Evolutionary conservation across 441 rosid species (phyloP).

Genomic region (Caryocar brasiliense): DNA sequence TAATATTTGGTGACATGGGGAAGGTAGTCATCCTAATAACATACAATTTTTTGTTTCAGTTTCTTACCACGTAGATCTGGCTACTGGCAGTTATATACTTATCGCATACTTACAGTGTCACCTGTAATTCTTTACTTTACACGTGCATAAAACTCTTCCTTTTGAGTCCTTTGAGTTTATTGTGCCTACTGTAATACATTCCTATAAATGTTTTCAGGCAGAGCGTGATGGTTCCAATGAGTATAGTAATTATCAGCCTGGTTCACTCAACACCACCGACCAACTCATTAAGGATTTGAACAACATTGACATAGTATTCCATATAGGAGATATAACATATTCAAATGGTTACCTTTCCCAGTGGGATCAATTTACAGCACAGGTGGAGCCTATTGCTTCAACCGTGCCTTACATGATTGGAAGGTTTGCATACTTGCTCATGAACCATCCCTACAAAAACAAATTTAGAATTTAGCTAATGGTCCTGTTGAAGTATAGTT

Average conservation of each 20-base stretch:
- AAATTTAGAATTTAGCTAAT: constrained; percentile 4
- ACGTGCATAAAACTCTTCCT: too few relatives aligned
- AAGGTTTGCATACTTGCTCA: constrained; percentile 33
- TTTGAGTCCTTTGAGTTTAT: too few relatives aligned
- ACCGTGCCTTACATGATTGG: constrained; percentile 75
- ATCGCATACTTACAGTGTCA: too few relatives aligned
- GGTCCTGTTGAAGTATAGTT: neutral
- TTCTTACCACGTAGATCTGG: too few relatives aligned
- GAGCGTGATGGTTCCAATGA: constrained; percentile 94
- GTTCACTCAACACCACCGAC: constrained; percentile 82
- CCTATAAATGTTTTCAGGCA: constrained; percentile 36
- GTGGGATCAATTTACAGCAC: constrained; percentile 97
- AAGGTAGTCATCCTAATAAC: too few relatives aligned
- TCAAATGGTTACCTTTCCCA: constrained; percentile 87
- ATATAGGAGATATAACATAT: constrained; percentile 77
- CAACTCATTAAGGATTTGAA: constrained; percentile 60
- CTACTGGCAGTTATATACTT: too few relatives aligned
- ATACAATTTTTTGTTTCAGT: too few relatives aligned
- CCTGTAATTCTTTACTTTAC: too few relatives aligned
- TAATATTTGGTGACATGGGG: constrained; percentile 88
- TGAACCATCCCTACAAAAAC: neutral
- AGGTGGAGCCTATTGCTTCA: constrained; percentile 79
- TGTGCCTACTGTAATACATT: too few relatives aligned
- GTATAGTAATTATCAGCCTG: constrained; percentile 77
- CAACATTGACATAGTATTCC: constrained; percentile 69